Evolutionary conservation across 1,139 yeast species (phyloP).

Genomic region (Candida tropicalis): DNA sequence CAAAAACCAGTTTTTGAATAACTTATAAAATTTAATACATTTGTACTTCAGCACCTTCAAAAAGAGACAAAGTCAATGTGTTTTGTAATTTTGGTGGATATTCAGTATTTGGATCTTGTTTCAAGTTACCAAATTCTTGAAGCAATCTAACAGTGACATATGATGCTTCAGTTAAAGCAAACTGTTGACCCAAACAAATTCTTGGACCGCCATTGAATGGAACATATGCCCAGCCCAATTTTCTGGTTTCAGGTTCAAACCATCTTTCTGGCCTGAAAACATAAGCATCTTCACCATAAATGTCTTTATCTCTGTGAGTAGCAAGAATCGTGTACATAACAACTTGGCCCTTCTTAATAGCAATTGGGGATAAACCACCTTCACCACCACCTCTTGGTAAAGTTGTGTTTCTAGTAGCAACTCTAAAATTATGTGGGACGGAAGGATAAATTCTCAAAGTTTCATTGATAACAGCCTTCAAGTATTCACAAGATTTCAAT

Average conservation of each 20-base stretch:
- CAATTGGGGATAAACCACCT: slow-evolving; percentile 45
- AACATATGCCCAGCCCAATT: slow-evolving; percentile 45
- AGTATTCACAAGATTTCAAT: slow-evolving; percentile 50
- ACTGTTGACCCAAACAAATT: slow-evolving; percentile 48
- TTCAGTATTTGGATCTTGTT: slow-evolving; percentile 13
- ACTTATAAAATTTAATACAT: slow-evolving; percentile 8
- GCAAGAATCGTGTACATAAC: slow-evolving; percentile 41
- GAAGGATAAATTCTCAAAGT: slow-evolving; percentile 54
- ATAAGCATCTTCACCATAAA: slow-evolving; percentile 51
- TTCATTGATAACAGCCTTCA: slow-evolving; percentile 52
- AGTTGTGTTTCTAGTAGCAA: slow-evolving; percentile 38
- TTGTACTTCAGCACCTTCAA: slow-evolving; percentile 24
- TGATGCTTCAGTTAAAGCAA: slow-evolving; percentile 48
- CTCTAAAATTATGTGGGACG: slow-evolving; percentile 52
- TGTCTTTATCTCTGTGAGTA: slow-evolving; percentile 40
- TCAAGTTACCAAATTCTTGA: slow-evolving; percentile 39
- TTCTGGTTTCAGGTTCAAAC: slow-evolving; percentile 28
- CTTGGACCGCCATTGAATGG: slow-evolving; percentile 51
- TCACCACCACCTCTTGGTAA: slow-evolving; percentile 59
- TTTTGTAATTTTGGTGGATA: slow-evolving; percentile 35
- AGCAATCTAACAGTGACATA: slow-evolving; percentile 29
- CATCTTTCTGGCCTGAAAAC: slow-evolving; percentile 54
- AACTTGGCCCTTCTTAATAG: slow-evolving; percentile 43
- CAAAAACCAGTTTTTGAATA: neutral
- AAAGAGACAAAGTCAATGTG: slow-evolving; percentile 33